phyloP scores from a whole-genome alignment of 2,329 filamentous ascomycete genomes.

The Zymoseptoria crescenta region DNA sequence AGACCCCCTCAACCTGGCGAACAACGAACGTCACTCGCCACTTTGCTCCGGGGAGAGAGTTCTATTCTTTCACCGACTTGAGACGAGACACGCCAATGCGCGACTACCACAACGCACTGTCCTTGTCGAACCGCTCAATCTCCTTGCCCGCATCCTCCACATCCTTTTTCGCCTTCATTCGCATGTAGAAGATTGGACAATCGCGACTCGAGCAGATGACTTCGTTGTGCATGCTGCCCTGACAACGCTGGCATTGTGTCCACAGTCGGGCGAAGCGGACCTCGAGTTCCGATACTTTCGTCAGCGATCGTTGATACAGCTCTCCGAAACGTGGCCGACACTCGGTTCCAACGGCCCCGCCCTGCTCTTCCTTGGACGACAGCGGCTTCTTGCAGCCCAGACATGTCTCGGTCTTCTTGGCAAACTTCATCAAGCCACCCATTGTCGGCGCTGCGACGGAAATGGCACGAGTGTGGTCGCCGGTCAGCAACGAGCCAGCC shows the following conservation, averaged over 20 bases:
- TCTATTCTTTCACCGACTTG: neutral
- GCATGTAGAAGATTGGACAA: constrained; percentile 99
- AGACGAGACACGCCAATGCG: neutral
- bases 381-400: constrained; percentile 99
- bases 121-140: constrained; percentile 78
- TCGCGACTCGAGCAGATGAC: constrained; percentile 95
- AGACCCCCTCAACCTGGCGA: neutral
- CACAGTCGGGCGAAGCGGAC: constrained; percentile 86
- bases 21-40: neutral
- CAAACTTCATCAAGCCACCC: constrained; percentile 95
- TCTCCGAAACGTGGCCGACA: constrained; percentile 81
- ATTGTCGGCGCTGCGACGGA: constrained; percentile 84
- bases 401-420: constrained; percentile 95
- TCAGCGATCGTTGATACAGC: constrained; percentile 84
- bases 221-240: constrained; percentile 96
- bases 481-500: constrained; percentile 74
- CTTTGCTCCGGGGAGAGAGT: neutral
- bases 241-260: constrained; percentile 97
- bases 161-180: constrained; percentile 99
- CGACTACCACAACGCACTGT: constrained; percentile 61
- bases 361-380: constrained; percentile 66
- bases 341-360: constrained; percentile 80
- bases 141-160: constrained; percentile 92
- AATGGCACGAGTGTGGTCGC: constrained; percentile 91
- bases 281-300: constrained; percentile 84